Base-by-base conservation (phyloP, 306 rosid species). In the Trifolium fragiferum region DNA sequence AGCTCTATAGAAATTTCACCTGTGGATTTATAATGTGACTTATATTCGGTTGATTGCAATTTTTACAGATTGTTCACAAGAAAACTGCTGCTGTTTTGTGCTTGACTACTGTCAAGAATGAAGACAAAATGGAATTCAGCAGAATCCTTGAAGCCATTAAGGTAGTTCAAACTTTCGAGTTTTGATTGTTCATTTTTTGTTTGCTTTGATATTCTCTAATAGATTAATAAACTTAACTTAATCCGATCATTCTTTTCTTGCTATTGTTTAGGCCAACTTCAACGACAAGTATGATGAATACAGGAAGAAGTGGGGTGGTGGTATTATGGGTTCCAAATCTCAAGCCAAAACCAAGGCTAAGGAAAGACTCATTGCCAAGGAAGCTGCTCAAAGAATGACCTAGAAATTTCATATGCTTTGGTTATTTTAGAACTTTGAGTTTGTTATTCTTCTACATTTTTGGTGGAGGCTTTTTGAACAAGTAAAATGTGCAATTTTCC, bases 261-360 rank as follows among this genome's bases (percentile, higher is more conserved):
- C 47, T 66, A 35, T 49, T 4, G 53, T 58, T 37, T 68, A 91
- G 97, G 97, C 97, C 0, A 91, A 91, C 83, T 91, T 91, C 85
- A 91, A 89, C 2, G 94, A 89, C 73, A 91, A 87, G 81, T 87
- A 55, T 4, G 95, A 89, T 0, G 97, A 91, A 77, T 80, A 84
- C 83, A 75, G 91, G 64, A 91, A 87, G 92, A 89, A 87, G 78
- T 91, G 95, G 95, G 97, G 95, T 10, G 97, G 95, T 19, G 97
- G 97, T 6, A 83, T 91, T 76, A 91, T 91, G 95, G 97, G 97
- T 9, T 84, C 95, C 76, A 91, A 91, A 73, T 91, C 94, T 25
- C 90, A 87, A 79, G 97, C 97, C 67, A 89, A 59, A 72, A 89
- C 92, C 64, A 87, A 71, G 86, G 95, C 95, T 0, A 89, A 87